Evolutionary conservation across 169 alveolate species (phyloP).

Genomic region (Perkinsus chesapeaki): DNA sequence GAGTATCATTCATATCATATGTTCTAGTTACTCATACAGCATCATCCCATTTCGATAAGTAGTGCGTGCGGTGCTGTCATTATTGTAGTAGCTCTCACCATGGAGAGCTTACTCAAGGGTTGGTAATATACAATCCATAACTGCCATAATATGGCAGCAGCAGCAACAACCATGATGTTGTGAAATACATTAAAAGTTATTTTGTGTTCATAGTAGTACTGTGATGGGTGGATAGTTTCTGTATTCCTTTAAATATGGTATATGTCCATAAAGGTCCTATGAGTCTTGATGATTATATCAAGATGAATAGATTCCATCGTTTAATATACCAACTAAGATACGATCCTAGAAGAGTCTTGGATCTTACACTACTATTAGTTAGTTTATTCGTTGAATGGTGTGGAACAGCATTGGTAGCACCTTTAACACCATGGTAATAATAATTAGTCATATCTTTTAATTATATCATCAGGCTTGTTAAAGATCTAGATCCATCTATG

Average conservation of each 20-base stretch:
- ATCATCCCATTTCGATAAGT: background rate
- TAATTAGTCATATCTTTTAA: background rate
- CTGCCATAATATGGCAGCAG: background rate
- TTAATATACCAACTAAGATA: background rate
- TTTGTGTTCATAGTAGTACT: background rate
- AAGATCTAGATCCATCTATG: background rate
- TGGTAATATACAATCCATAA: background rate
- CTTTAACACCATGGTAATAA: background rate
- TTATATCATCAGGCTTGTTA: background rate
- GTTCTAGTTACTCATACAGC: background rate
- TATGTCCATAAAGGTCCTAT: background rate
- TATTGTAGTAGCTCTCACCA: background rate
- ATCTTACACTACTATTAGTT: background rate
- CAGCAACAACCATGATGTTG: background rate
- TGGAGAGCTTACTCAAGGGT: background rate
- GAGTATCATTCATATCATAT: background rate
- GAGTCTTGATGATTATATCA: background rate
- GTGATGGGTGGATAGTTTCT: background rate
- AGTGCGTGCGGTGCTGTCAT: background rate
- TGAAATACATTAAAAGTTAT: background rate
- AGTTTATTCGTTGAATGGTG: background rate
- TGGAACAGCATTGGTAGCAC: background rate
- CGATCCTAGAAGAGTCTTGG: background rate
- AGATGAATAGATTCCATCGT: background rate
- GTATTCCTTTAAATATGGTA: background rate